phyloP scores from a whole-genome alignment of 169 alveolate genomes.

The Plasmodium gaboni region DNA sequence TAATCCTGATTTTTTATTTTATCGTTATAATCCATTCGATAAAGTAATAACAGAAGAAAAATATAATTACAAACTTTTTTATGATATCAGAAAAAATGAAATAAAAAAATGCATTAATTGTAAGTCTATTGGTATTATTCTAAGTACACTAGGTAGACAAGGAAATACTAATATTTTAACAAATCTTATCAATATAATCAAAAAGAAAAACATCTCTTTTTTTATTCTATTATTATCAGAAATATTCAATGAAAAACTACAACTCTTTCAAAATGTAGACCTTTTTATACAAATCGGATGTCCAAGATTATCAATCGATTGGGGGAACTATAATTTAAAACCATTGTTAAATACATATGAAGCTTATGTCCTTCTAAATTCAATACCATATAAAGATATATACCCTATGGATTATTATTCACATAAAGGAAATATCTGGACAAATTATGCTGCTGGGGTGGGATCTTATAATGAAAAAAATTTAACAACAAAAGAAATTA shows the following conservation, averaged over 20 bases:
- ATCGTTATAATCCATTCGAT: slow-evolving; percentile 96
- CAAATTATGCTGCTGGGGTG: slow-evolving; percentile 85
- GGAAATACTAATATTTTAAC: slow-evolving; percentile 85
- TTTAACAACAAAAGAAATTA: slow-evolving; percentile 50
- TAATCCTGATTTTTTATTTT: slow-evolving; percentile 94
- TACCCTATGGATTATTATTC: slow-evolving; percentile 95
- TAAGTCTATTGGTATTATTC: slow-evolving; percentile 81
- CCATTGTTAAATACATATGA: slow-evolving; percentile 98
- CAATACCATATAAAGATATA: slow-evolving; percentile 77
- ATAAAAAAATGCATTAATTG: slow-evolving; percentile 81
- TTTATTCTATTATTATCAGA: slow-evolving; percentile 82
- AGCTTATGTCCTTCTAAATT: slow-evolving; percentile 95
- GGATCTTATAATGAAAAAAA: slow-evolving; percentile 42
- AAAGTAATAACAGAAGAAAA: slow-evolving; percentile 87
- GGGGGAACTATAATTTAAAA: slow-evolving; percentile 95
- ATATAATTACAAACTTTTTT: slow-evolving; percentile 90
- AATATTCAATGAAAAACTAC: slow-evolving; percentile 81
- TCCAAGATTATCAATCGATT: slow-evolving; percentile 99
- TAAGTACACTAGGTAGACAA: slow-evolving; percentile 90
- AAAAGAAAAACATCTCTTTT: slow-evolving; percentile 41
- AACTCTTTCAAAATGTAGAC: slow-evolving; percentile 79
- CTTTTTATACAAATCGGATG: slow-evolving; percentile 95
- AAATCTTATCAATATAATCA: slow-evolving; percentile 74
- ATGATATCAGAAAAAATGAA: slow-evolving; percentile 89
- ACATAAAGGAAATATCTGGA: slow-evolving; percentile 91